phyloP scores from a whole-genome alignment of 2,329 filamentous ascomycete species.

The Coniochaeta hoffmannii region DNA sequence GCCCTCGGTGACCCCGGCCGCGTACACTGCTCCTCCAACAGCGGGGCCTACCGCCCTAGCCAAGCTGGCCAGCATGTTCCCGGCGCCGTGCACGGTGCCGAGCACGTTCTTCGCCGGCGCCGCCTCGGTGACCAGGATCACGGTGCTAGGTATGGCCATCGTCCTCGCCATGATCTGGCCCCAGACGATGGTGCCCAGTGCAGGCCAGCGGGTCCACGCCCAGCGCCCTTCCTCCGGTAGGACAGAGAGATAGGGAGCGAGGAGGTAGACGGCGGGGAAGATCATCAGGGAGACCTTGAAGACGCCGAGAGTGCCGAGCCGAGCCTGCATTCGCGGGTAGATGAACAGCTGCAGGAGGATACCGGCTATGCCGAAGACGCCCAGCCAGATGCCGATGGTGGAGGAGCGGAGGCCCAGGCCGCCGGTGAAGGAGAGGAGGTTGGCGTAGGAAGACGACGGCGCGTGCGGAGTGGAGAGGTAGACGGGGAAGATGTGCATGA shows the following conservation, averaged over 20 bases:
- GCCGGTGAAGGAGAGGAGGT: conserved; percentile 45
- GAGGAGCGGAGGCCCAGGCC: conserved; percentile 38
- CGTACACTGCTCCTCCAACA: conserved; percentile 19
- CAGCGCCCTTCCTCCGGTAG: conserved; percentile 34
- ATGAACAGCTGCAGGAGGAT: conserved; percentile 54
- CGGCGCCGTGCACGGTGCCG: conserved; percentile 29
- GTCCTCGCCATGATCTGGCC: conserved; percentile 56
- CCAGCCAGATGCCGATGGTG: conserved; percentile 34
- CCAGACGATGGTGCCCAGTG: conserved; percentile 45
- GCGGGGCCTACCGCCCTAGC: conserved; percentile 21
- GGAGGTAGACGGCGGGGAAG: conserved; percentile 50
- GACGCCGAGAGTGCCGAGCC: conserved; percentile 51
- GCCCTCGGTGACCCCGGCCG: conserved; percentile 17
- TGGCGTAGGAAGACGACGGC: conserved; percentile 18
- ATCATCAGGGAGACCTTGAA: conserved; percentile 50
- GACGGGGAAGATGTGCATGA: conserved; percentile 50
- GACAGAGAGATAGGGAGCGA: conserved; percentile 53
- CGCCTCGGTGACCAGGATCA: conserved; percentile 29
- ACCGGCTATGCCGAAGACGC: conserved; percentile 53
- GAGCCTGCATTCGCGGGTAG: conserved; percentile 50
- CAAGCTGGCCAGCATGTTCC: conserved; percentile 18
- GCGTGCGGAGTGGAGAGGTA: conserved; percentile 50
- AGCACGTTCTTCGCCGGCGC: conserved; percentile 26
- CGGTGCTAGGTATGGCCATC: conserved; percentile 37
- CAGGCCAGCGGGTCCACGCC: conserved; percentile 42